Evolutionary conservation across 371 early-diverging fungal species (phyloP).

Genomic region (Nematocida sp.): DNA sequence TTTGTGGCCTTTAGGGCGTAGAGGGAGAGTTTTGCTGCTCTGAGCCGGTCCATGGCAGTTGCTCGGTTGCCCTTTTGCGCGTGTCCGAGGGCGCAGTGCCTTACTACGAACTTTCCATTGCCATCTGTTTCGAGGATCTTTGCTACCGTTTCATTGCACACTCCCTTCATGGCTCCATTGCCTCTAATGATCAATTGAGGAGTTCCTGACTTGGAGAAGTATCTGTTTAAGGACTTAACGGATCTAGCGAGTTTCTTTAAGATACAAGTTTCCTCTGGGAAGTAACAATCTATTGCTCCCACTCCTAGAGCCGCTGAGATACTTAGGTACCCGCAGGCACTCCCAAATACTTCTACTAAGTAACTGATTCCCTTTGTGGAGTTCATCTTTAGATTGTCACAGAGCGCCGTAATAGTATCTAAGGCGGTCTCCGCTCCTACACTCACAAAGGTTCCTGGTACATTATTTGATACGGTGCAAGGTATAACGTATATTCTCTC

Average conservation of each 20-base stretch:
- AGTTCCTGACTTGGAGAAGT: constrained; percentile 43
- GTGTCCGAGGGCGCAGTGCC: constrained; percentile 84
- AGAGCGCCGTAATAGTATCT: constrained; percentile 83
- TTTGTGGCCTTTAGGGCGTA: constrained; percentile 3
- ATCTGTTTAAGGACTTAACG: constrained; percentile 51
- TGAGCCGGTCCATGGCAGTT: constrained; percentile 85
- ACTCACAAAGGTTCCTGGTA: constrained; percentile 89
- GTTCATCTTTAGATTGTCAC: constrained; percentile 84
- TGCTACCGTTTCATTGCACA: constrained; percentile 75
- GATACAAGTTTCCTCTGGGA: constrained; percentile 69
- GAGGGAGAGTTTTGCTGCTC: constrained; percentile 69
- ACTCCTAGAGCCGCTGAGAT: constrained; percentile 78
- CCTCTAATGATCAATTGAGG: constrained; percentile 60
- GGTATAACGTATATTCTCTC: constrained; percentile 73
- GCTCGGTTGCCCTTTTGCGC: constrained; percentile 91
- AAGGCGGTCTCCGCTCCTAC: constrained; percentile 92
- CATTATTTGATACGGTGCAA: constrained; percentile 91
- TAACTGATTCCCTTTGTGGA: constrained; percentile 84
- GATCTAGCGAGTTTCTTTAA: constrained; percentile 57
- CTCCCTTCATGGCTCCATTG: constrained; percentile 69
- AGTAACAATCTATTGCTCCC: constrained; percentile 86
- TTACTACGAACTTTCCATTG: constrained; percentile 78
- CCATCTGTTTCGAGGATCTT: constrained; percentile 84
- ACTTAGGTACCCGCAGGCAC: constrained; percentile 86
- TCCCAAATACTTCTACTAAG: constrained; percentile 93